These are phyloP conservation scores for Bombardia bombarda DNA, from an alignment of 495 filamentous ascomycete genomes.

Conservation along the genomic window DNA sequence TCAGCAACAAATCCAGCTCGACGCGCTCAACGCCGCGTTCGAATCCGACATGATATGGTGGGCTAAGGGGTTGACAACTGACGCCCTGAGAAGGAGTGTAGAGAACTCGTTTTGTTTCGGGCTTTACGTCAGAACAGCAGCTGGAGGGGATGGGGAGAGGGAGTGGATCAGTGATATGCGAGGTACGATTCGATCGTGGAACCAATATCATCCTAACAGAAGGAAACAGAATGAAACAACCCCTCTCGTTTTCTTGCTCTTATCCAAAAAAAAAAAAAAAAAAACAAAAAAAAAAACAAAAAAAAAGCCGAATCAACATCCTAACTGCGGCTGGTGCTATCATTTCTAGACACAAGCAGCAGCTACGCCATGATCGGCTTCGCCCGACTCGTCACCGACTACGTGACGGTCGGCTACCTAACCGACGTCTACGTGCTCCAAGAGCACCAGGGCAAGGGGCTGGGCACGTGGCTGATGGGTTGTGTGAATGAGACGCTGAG, in stretches of 20 bases:
- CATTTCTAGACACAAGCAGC: too few species aligned
- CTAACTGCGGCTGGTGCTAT: too few species aligned
- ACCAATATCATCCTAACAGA: too few species aligned
- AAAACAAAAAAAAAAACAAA: too few species aligned
- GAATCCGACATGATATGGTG: slow-evolving; percentile 48
- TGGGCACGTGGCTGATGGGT: slow-evolving; percentile 54
- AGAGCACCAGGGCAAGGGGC: slow-evolving; percentile 49
- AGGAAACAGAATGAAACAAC: too few species aligned
- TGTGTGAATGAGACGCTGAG: slow-evolving; percentile 48
- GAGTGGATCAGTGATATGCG: too few species aligned
- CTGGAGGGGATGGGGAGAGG: too few species aligned
- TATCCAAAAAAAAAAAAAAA: too few species aligned
- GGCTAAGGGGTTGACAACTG: slow-evolving; percentile 33
- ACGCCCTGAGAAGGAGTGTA: slow-evolving; percentile 35
- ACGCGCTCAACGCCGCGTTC: slow-evolving; percentile 43
- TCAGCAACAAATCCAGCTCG: slow-evolving; percentile 35
- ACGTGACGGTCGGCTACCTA: slow-evolving; percentile 57
- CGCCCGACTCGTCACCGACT: slow-evolving; percentile 56
- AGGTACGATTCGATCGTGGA: too few species aligned
- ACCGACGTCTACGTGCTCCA: slow-evolving; percentile 59
- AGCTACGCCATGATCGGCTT: slow-evolving; percentile 45
- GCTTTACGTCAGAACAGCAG: too few species aligned
- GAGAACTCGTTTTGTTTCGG: slow-evolving; percentile 49
- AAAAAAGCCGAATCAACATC: too few species aligned
- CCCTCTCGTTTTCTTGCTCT: too few species aligned